Evolutionary conservation across 768 basidiomycete species (phyloP).

Genomic region (Amanita exitialis): DNA sequence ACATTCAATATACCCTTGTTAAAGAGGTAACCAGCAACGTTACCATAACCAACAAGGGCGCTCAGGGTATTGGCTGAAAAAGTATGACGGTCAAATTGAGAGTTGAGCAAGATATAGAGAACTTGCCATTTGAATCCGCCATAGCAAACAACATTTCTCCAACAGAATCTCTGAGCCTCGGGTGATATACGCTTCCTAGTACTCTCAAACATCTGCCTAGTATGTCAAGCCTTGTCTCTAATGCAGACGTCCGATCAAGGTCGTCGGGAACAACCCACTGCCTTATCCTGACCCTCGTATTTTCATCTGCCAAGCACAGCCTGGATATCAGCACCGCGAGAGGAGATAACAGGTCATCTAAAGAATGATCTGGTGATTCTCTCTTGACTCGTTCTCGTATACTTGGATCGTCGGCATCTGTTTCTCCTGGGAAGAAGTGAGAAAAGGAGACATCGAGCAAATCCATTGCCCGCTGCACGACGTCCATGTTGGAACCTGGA

Average conservation of each 20-base stretch:
- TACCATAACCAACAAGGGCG: conserved; percentile 87
- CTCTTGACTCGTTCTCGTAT: conserved; percentile 42
- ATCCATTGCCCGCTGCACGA: conserved; percentile 55
- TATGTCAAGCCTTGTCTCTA: conserved; percentile 65
- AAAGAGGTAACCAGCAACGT: conserved; percentile 91
- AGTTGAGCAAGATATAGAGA: background rate
- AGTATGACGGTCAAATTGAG: background rate
- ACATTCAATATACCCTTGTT: conserved; percentile 75
- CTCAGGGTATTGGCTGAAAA: conserved; percentile 52
- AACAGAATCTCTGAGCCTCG: conserved; percentile 59
- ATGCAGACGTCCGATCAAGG: conserved; percentile 67
- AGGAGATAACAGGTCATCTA: conserved; percentile 77
- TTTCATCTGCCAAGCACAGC: conserved; percentile 56
- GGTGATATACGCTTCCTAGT: conserved; percentile 64
- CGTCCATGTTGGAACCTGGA: conserved; percentile 34
- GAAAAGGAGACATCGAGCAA: conserved; percentile 49
- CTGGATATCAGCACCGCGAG: conserved; percentile 67
- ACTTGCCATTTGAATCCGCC: conserved; percentile 61
- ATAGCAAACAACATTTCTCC: conserved; percentile 86
- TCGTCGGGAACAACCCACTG: conserved; percentile 67
- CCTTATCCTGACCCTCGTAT: conserved; percentile 42
- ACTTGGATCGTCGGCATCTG: conserved; percentile 53
- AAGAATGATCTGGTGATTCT: conserved; percentile 39
- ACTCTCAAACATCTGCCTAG: conserved; percentile 77
- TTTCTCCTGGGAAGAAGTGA: conserved; percentile 57